Conservation (phyloP, 1,284 basidiomycete species). For the Ustilago trichophora region DNA sequence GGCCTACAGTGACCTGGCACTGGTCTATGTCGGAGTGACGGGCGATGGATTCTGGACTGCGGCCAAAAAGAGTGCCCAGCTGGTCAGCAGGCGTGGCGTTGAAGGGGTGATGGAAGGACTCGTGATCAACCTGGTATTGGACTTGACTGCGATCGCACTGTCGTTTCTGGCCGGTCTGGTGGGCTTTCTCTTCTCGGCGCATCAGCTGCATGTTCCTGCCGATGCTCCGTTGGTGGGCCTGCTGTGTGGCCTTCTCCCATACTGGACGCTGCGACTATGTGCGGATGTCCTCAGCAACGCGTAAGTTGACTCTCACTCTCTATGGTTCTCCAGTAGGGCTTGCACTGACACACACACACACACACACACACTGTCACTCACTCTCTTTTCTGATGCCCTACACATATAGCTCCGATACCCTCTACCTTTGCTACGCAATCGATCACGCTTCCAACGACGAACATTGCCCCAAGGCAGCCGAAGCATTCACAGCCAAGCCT, state of each 20-base stretch:
- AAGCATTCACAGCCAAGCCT: slow-evolving; percentile 35
- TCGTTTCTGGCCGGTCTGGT: slow-evolving; percentile 79
- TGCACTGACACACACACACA: too few relatives aligned
- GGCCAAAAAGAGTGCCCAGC: slow-evolving; percentile 75
- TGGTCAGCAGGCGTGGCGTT: slow-evolving; percentile 69
- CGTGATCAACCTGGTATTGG: slow-evolving; percentile 74
- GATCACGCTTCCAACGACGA: slow-evolving; percentile 73
- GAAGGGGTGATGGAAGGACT: slow-evolving; percentile 68
- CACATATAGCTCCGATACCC: slow-evolving; percentile 78
- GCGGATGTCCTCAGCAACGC: slow-evolving; percentile 82
- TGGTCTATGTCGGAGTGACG: slow-evolving; percentile 85
- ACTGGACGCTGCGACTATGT: slow-evolving; percentile 82
- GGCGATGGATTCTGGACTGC: slow-evolving; percentile 83
- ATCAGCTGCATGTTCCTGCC: slow-evolving; percentile 78
- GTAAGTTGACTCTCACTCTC: too few relatives aligned
- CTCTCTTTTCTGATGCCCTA: too few relatives aligned
- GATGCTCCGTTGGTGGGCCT: slow-evolving; percentile 80
- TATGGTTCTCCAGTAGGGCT: too few relatives aligned
- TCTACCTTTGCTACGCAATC: slow-evolving; percentile 89
- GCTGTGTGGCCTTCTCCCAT: slow-evolving; percentile 80
- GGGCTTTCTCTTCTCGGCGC: slow-evolving; percentile 87
- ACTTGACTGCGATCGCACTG: slow-evolving; percentile 79
- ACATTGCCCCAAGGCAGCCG: slow-evolving; percentile 38
- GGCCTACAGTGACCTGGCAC: slow-evolving; percentile 75
- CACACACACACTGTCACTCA: too few relatives aligned